These are phyloP conservation scores for Cardamine resedifolia DNA, from an alignment of 345 rosid species.

Conservation along the genomic window DNA sequence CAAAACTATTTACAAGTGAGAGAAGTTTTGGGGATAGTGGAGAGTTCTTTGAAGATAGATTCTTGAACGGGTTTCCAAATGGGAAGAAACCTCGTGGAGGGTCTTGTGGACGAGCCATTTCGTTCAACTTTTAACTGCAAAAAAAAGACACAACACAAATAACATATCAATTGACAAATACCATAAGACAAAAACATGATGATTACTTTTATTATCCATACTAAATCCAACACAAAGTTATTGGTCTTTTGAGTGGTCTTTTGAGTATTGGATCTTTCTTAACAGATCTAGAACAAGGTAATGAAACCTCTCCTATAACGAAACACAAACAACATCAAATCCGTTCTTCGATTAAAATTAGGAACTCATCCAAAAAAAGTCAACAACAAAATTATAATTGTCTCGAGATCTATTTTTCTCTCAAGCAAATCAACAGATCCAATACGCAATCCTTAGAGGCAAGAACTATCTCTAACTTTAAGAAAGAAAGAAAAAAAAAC, in stretches of 20 bases:
- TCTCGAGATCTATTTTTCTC: not conserved
- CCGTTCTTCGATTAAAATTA: not conserved
- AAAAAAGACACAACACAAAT: not conserved
- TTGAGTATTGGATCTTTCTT: not conserved
- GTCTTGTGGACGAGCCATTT: constrained; percentile 38
- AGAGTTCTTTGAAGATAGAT: constrained; percentile 35
- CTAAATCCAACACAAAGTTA: not conserved
- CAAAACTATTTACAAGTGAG: constrained; percentile 30
- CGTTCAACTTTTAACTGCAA: constrained; percentile 2
- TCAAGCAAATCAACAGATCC: constrained; percentile 21
- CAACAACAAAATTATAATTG: not conserved
- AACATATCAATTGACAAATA: constrained; percentile 3
- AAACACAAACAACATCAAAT: constrained; percentile 13
- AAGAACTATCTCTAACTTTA: not conserved
- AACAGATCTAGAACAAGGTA: constrained; percentile 6
- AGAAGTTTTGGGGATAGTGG: constrained; percentile 28
- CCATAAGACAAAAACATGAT: not conserved
- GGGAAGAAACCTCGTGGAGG: constrained; percentile 40
- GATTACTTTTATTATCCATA: not conserved
- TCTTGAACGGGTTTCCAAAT: constrained; percentile 41
- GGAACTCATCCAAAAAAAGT: not conserved
- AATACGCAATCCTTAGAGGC: not conserved
- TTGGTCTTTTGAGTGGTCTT: not conserved
- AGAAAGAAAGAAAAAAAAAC: not conserved
- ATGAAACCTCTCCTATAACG: not conserved